phyloP scores from a whole-genome alignment of 768 basidiomycete genomes.

The Amanita fuliginea region DNA sequence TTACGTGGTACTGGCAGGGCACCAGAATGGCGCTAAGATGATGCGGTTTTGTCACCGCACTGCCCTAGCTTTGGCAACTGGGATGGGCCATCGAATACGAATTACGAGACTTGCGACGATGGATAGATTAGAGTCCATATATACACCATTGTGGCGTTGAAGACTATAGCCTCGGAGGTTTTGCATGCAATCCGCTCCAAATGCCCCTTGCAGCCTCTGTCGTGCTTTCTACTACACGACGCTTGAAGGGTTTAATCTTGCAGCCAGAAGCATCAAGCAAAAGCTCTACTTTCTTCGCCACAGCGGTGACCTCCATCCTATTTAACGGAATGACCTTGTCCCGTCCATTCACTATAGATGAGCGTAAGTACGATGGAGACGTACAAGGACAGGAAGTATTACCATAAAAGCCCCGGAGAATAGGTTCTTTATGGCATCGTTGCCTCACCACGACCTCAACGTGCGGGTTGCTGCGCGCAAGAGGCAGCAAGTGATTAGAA shows the following conservation, averaged over 20 bases:
- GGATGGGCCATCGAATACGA: constrained; percentile 1
- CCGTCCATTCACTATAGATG: constrained; percentile 59
- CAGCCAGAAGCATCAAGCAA: constrained; percentile 82
- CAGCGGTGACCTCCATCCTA: constrained; percentile 58
- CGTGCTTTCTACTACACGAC: constrained; percentile 64
- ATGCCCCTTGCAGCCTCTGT: constrained; percentile 79
- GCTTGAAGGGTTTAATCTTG: constrained; percentile 74
- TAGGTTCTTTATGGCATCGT: constrained; percentile 65
- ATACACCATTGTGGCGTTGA: constrained; percentile 8
- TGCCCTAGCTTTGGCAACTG: background rate
- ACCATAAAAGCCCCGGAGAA: constrained; percentile 81
- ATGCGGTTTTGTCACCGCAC: background rate
- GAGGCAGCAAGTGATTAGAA: constrained; percentile 42
- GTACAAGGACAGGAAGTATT: constrained; percentile 6
- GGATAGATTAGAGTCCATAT: constrained; percentile 2
- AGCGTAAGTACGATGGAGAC: constrained; percentile 10
- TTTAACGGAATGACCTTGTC: constrained; percentile 85
- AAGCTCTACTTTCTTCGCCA: constrained; percentile 71
- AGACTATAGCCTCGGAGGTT: constrained; percentile 38
- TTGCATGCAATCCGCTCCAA: constrained; percentile 83
- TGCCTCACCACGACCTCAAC: constrained; percentile 80
- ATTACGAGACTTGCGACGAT: background rate
- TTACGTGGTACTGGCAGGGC: constrained; percentile 16
- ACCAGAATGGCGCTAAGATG: background rate
- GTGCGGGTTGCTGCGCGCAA: constrained; percentile 69